Evolutionary conservation across 768 basidiomycete species (phyloP), one percentile per base, ranked within the genome.

Genomic region (Gymnopilus dilepis): DNA sequence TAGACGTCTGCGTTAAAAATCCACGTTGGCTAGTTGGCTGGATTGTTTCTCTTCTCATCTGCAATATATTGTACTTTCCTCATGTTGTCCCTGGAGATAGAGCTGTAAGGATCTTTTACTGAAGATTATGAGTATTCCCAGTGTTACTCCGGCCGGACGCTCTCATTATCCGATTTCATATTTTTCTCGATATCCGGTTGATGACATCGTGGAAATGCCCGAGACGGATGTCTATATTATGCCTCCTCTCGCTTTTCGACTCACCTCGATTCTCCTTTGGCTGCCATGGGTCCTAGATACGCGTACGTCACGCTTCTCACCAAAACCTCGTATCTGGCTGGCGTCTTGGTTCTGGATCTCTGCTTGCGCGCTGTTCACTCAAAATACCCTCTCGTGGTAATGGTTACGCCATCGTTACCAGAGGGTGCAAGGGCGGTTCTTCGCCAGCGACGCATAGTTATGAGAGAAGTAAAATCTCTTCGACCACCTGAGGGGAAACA

Each of bases 221-320:
- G 67, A 62, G 56, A 55, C 60, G 60, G 58, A 66, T 59, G 58
- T 58, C 60, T 67, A 69, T 65, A 66, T 65, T 53, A 66, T 64
- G 61, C 65, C 58, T 65, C 56, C 61, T 67, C 56, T 65, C 56
- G 58, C 31, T 61, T 64, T 37, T 38, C 40, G 15, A 56, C 34
- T 21, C 45, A 51, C 48, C 60, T 58, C 65, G 52, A 56, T 34
- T 31, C 43, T 45, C 52, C 58, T 53, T 56, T 55, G 33, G 43
- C 45, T 59, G 61, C 47, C 62, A 70, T 70, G 69, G 56, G 56
- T 43, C 52, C 66, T 52, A 63, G 43, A 41, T 80, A 76, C 55
- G 92, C 89, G 13, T 97, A 86, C 78, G 87, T 84, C 30, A 94
- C 93, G 15, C 78, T 97, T 58, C 79, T 96, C 67, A 95, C 95